These are phyloP conservation scores for Leccinum boreale DNA, from an alignment of 768 basidiomycete genomes.

Conservation along the genomic window DNA sequence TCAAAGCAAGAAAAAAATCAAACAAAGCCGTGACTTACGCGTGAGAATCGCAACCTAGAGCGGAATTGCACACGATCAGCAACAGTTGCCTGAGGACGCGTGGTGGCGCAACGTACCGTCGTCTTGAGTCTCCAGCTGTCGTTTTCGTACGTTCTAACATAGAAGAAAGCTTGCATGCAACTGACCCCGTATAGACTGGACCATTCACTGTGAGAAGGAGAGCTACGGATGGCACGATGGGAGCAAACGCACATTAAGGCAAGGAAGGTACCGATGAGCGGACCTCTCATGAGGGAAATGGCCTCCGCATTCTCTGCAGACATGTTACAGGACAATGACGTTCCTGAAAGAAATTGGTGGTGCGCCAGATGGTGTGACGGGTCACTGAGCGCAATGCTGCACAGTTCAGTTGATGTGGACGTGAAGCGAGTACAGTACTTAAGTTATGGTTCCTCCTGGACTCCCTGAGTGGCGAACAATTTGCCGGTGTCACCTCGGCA, in stretches of 20 bases:
- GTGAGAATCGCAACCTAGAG: conserved; percentile 21
- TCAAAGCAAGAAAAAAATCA: neutral
- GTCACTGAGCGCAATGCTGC: no score
- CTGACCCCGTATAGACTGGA: conserved; percentile 27
- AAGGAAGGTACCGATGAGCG: conserved; percentile 26
- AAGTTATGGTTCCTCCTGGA: no score
- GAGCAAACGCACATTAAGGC: conserved; percentile 8
- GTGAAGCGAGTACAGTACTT: no score
- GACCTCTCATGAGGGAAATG: conserved; percentile 21
- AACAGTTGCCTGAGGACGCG: neutral
- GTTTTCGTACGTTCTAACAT: conserved; percentile 21
- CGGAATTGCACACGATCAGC: neutral
- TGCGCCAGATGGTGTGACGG: no score
- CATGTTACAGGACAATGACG: neutral
- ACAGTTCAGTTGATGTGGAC: no score
- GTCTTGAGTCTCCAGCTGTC: conserved; percentile 20
- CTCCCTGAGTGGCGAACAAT: no score
- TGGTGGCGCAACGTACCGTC: conserved; percentile 14
- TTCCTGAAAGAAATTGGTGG: no score
- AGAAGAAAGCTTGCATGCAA: conserved; percentile 27
- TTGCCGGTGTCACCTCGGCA: no score
- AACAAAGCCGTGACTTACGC: conserved; percentile 11
- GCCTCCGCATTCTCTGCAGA: neutral
- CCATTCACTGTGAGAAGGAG: neutral
- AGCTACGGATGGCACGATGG: neutral